These are phyloP conservation scores for Hericium coralloides DNA, from an alignment of 768 basidiomycete species.

Conservation along the genomic window DNA sequence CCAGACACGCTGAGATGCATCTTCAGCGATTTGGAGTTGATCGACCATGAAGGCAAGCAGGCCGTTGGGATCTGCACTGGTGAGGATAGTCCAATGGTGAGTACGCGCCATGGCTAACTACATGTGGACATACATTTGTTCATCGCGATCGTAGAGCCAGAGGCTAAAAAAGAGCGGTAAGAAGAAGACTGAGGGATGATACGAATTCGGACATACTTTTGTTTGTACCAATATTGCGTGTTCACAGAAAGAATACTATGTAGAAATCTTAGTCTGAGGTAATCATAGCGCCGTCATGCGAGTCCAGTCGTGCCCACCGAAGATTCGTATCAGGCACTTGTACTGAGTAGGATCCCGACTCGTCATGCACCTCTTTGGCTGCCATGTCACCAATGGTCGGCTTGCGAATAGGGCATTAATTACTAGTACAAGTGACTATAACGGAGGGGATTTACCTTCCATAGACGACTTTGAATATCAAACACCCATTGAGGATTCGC, in stretches of 20 bases:
- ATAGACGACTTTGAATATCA: constrained; percentile 39
- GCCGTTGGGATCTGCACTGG: constrained; percentile 49
- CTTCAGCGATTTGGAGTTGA: constrained; percentile 51
- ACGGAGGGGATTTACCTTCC: constrained; percentile 29
- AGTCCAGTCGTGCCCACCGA: constrained; percentile 21
- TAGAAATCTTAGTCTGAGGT: neutral
- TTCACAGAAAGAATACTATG: constrained; percentile 50
- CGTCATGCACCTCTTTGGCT: constrained; percentile 33
- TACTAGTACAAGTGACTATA: neutral
- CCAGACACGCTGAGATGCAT: constrained; percentile 50
- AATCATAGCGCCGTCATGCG: neutral
- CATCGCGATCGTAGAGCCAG: constrained; percentile 51
- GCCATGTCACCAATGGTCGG: constrained; percentile 38
- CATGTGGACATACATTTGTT: constrained; percentile 27
- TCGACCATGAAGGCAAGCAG: constrained; percentile 44
- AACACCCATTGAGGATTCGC: constrained; percentile 46
- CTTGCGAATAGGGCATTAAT: constrained; percentile 17
- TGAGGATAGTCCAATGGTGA: neutral
- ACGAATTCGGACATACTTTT: constrained; percentile 30
- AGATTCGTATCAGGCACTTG: constrained; percentile 41
- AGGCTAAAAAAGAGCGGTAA: constrained; percentile 28
- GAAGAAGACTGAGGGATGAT: neutral
- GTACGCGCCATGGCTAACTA: too few relatives aligned
- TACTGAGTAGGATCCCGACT: constrained; percentile 47
- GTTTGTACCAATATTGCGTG: constrained; percentile 53